A percentile compares a stretch with the other conserved stretches of the same genome.
Conservation (phyloP, 2,329 filamentous ascomycete genomes). For the Zymoseptoria ardabiliae region DNA sequence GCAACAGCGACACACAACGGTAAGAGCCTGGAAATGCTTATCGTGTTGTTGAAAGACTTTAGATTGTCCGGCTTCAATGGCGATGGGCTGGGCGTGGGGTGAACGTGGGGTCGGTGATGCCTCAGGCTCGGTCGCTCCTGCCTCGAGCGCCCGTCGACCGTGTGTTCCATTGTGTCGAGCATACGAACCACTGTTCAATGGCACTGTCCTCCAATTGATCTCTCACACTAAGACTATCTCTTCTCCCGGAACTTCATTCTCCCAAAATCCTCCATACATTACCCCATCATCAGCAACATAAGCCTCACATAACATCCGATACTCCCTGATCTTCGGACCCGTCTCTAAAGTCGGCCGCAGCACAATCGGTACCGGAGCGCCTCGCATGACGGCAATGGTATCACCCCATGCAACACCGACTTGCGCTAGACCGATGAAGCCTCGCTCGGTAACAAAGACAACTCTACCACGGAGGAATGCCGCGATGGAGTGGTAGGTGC, state of each 20-base stretch:
- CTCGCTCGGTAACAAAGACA: slow-evolving; percentile 14
- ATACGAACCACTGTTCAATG: background rate
- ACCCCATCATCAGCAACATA: slow-evolving; percentile 8
- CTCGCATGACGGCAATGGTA: slow-evolving; percentile 8
- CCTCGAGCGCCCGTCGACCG: background rate
- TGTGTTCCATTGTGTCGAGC: background rate
- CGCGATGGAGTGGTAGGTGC: slow-evolving; percentile 6
- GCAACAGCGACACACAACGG: no score
- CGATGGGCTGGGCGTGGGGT: background rate
- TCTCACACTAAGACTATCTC: background rate
- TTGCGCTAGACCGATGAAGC: slow-evolving; percentile 13
- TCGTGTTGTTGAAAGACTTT: no score
- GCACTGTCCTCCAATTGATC: background rate
- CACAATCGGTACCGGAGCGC: slow-evolving; percentile 12
- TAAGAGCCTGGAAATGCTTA: no score
- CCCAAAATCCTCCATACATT: background rate
- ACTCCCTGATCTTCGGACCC: slow-evolving; percentile 3
- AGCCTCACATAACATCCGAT: slow-evolving; percentile 9
- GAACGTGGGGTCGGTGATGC: background rate
- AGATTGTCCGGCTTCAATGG: no score
- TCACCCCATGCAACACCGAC: slow-evolving; percentile 12
- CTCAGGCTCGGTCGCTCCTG: background rate
- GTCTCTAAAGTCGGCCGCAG: slow-evolving; percentile 7
- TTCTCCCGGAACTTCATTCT: background rate
- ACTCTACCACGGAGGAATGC: slow-evolving; percentile 15